A percentile compares a stretch with the other conserved stretches of the same genome.
Evolutionary conservation across 768 basidiomycete species (phyloP).

Genomic region (Pluteus cervinus): DNA sequence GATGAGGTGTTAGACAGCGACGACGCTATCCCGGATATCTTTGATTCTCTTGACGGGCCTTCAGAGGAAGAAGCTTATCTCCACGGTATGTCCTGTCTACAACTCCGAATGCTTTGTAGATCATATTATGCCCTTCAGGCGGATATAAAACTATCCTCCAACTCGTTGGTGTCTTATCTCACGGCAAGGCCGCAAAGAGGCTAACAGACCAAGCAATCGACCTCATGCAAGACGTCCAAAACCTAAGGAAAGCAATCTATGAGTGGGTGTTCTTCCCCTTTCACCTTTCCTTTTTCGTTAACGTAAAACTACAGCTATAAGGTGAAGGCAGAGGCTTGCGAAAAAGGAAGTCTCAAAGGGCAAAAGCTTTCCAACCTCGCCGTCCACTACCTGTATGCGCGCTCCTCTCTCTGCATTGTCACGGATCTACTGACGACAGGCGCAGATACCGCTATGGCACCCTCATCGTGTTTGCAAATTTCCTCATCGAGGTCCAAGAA

Average conservation of each 20-base stretch:
- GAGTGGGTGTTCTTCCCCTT: slow-evolving; percentile 50
- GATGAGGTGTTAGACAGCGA: slow-evolving; percentile 30
- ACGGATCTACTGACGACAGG: slow-evolving; percentile 5
- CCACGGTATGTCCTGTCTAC: slow-evolving; percentile 47
- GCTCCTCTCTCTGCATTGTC: not conserved
- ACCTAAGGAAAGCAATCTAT: slow-evolving; percentile 90
- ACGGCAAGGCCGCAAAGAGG: slow-evolving; percentile 90
- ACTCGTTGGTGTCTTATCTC: slow-evolving; percentile 84
- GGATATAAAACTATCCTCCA: slow-evolving; percentile 97
- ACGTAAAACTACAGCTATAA: slow-evolving; percentile 60
- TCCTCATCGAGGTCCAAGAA: slow-evolving; percentile 69
- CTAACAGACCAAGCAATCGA: slow-evolving; percentile 87
- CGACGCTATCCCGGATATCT: slow-evolving; percentile 31
- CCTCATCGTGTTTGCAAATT: slow-evolving; percentile 92
- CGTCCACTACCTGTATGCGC: slow-evolving; percentile 78
- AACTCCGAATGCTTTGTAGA: not conserved
- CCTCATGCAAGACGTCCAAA: slow-evolving; percentile 94
- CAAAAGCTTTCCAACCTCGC: slow-evolving; percentile 68
- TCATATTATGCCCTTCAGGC: slow-evolving; percentile 38
- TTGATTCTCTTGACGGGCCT: slow-evolving; percentile 72
- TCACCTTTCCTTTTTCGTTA: slow-evolving; percentile 1
- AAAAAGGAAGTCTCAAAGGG: slow-evolving; percentile 73
- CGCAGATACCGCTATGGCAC: slow-evolving; percentile 81
- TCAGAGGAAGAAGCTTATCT: slow-evolving; percentile 88
- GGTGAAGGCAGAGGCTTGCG: slow-evolving; percentile 79